Conservation (phyloP, 768 basidiomycete genomes). For the Lentinula lateritia region DNA sequence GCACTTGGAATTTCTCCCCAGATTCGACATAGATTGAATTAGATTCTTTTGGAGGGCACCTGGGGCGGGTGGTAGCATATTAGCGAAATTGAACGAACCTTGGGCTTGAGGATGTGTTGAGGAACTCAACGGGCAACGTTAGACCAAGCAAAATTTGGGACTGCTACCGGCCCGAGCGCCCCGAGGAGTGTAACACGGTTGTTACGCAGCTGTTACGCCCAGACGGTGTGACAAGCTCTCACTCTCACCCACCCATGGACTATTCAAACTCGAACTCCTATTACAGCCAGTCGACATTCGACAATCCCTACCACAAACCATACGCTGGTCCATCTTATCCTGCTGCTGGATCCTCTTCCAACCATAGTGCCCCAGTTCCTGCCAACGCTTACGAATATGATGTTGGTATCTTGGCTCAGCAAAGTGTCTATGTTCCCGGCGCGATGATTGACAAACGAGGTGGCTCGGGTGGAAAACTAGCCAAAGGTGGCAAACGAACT, state of each 20-base stretch:
- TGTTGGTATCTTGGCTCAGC: slow-evolving; percentile 85
- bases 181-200: too few relatives aligned
- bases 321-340: slow-evolving; percentile 74
- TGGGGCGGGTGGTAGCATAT: background rate
- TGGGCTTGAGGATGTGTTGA: background rate
- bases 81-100: background rate
- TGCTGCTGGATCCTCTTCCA: slow-evolving; percentile 52
- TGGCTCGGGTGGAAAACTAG: slow-evolving; percentile 78
- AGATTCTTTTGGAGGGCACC: background rate
- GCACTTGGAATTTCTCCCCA: background rate
- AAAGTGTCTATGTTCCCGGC: slow-evolving; percentile 89
- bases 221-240: background rate
- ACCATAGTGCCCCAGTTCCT: slow-evolving; percentile 74
- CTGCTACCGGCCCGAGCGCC: background rate
- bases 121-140: background rate
- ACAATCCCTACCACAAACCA: slow-evolving; percentile 76
- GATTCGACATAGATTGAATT: background rate
- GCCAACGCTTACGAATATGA: slow-evolving; percentile 92
- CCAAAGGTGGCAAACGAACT: slow-evolving; percentile 85
- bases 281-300: slow-evolving; percentile 4
- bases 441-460: slow-evolving; percentile 87
- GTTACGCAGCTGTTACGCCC: too few relatives aligned
- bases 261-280: slow-evolving; percentile 40
- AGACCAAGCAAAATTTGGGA: background rate
- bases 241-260: slow-evolving; percentile 26